Evolutionary conservation across 2,329 filamentous ascomycete genomes (phyloP).

Genomic region (Aspergillus thermomutatus): DNA sequence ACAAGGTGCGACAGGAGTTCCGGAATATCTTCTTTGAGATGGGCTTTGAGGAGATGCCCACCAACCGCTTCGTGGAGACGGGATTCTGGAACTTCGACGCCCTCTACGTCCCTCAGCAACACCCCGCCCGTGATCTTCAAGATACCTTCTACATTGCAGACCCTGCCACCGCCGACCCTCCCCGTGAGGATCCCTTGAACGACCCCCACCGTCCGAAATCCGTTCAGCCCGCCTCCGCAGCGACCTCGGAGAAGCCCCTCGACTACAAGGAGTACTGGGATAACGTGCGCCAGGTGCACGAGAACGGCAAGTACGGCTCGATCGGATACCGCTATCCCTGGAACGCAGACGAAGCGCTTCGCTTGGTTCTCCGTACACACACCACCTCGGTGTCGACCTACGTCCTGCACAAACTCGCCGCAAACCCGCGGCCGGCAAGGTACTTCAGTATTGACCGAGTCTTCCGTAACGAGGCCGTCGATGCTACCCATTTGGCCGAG

Average conservation of each 20-base stretch:
- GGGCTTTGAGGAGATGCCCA: conserved; percentile 98
- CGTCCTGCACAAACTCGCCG: conserved; percentile 85
- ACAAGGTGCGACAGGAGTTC: conserved; percentile 95
- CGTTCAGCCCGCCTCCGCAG: conserved; percentile 45
- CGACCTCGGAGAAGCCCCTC: conserved; percentile 44
- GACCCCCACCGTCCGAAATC: conserved; percentile 39
- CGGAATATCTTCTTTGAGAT: conserved; percentile 98
- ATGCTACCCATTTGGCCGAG: conserved; percentile 93
- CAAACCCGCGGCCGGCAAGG: conserved; percentile 77
- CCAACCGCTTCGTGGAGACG: conserved; percentile 87
- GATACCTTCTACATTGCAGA: conserved; percentile 99
- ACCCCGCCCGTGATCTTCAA: conserved; percentile 93
- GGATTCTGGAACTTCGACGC: conserved; percentile 99
- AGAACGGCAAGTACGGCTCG: conserved; percentile 88
- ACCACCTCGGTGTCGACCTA: conserved; percentile 90
- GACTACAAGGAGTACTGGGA: conserved; percentile 87
- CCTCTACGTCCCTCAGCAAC: conserved; percentile 95
- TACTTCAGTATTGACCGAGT: conserved; percentile 99
- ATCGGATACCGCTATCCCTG: conserved; percentile 96
- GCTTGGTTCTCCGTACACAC: conserved; percentile 89
- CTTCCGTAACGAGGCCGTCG: conserved; percentile 96
- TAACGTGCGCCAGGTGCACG: conserved; percentile 80
- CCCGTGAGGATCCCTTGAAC: conserved; percentile 53
- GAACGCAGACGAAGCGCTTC: conserved; percentile 79
- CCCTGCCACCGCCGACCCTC: conserved; percentile 69